Percentiles rank a stretch among this genome's conserved stretches.
phyloP scores from a whole-genome alignment of 2,329 filamentous ascomycete genomes.

The Claviceps purpurea region DNA sequence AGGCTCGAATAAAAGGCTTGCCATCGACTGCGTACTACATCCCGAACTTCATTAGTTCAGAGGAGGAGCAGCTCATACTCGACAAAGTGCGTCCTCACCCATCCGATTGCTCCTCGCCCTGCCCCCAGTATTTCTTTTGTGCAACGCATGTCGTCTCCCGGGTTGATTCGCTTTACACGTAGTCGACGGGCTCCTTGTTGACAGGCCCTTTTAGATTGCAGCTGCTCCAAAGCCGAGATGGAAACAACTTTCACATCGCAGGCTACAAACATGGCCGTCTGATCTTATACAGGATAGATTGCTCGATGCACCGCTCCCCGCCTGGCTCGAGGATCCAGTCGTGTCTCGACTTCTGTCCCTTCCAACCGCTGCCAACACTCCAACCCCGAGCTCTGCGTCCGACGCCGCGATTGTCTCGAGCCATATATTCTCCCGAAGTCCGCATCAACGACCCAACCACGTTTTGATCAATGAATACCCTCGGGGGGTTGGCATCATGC shows the following conservation, averaged over 20 bases:
- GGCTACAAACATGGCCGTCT: slow-evolving; percentile 83
- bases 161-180: neutral
- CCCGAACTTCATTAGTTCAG: slow-evolving; percentile 63
- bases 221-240: slow-evolving; percentile 63
- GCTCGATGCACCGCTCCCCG: slow-evolving; percentile 58
- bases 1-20: slow-evolving; percentile 37
- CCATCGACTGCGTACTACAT: slow-evolving; percentile 70
- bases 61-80: slow-evolving; percentile 60
- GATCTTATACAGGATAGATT: slow-evolving; percentile 67
- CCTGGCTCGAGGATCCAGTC: slow-evolving; percentile 61
- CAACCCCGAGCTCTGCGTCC: neutral
- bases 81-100: slow-evolving; percentile 43
- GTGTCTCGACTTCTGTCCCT: slow-evolving; percentile 46
- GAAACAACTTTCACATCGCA: slow-evolving; percentile 77
- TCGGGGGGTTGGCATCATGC: slow-evolving; percentile 87
- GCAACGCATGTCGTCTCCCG: neutral
- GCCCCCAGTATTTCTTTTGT: neutral
- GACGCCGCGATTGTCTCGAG: slow-evolving; percentile 1
- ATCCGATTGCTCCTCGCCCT: neutral
- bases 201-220: slow-evolving; percentile 30
- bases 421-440: slow-evolving; percentile 47
- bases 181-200: neutral
- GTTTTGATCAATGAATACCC: slow-evolving; percentile 88
- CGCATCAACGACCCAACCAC: slow-evolving; percentile 72
- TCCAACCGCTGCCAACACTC: slow-evolving; percentile 19